Evolutionary conservation across 495 filamentous ascomycete species (phyloP), one percentile per base, ranked within the genome.

Genomic region (Parathielavia appendiculata): DNA sequence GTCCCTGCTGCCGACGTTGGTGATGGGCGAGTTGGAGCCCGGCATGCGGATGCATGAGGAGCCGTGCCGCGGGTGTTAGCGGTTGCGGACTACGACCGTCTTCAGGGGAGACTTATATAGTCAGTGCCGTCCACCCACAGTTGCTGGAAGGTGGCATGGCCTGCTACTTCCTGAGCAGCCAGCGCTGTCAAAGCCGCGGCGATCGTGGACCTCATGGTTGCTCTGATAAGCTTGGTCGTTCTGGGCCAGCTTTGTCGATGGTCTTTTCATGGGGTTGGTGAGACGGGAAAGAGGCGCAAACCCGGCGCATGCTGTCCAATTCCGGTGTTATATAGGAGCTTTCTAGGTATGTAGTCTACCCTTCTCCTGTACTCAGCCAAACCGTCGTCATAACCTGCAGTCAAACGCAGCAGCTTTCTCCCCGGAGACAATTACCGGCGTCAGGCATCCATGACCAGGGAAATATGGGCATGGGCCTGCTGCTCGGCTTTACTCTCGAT

Each of bases 51-150:
- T 64, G 50, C 75, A 78, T 11, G 68, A 62, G n/a, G 61, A 61
- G 19, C 71, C 73, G 65, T 78, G 69, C 61, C 63, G 55, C 0
- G 60, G 1, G 1, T 19, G 62, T 66, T 20, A 69, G 60, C 26
- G 36, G 26, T n/a, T n/a, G 19, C n/a, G 11, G 10, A 1, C 9
- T 19, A 41, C n/a, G 19, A 43, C 6, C 41, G 56, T 48, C 50
- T 47, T 63, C 54, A 66, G 57, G 52, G 48, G 47, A 45, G 39
- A 74, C 73, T 65, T 74, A 75, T 75, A 71, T 71, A 73, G 60
- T 81, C 79, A 30, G 71, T 71, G 7, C 77, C 78, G 54, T 80
- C 68, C 10, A 81, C 67, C 75, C 76, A 80, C 32, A 81, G 70
- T 44, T 80, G 69, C 56, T 81, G 79, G 67, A 79, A 81, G 35